Percentiles rank a stretch among this genome's conserved stretches.
phyloP scores from a whole-genome alignment of 345 rosid species.

The Lepidium didymum region DNA sequence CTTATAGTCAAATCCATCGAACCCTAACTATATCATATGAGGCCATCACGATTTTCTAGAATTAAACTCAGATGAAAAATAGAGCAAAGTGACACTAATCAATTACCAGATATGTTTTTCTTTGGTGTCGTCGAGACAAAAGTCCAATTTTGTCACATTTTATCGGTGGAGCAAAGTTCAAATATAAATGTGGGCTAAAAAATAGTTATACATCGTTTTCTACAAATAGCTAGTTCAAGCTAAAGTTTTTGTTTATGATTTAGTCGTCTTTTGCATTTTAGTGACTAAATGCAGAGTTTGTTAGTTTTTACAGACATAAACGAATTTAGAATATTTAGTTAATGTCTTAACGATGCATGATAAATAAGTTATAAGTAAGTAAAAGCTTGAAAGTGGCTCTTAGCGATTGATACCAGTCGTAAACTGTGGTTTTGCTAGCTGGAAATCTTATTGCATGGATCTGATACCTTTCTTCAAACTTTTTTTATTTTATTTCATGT shows the following conservation, averaged over 20 bases:
- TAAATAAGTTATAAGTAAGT: neutral
- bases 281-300: neutral
- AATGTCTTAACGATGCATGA: neutral
- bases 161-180: neutral
- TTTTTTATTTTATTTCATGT: conserved; percentile 6
- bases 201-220: neutral
- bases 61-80: too few species aligned
- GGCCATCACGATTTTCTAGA: too few species aligned
- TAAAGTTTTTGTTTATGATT: conserved; percentile 11
- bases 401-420: conserved; percentile 27
- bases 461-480: conserved; percentile 30
- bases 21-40: too few species aligned
- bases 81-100: too few species aligned
- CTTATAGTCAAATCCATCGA: too few species aligned
- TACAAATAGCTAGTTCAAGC: conserved; percentile 6
- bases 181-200: neutral
- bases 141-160: neutral
- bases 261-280: neutral
- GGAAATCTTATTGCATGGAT: conserved; percentile 31
- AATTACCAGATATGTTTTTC: too few species aligned
- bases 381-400: conserved; percentile 21
- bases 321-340: conserved; percentile 1
- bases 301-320: neutral
- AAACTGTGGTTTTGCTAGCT: conserved; percentile 32
- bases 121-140: too few species aligned